phyloP scores from a whole-genome alignment of 1,139 yeast genomes.

The Blastobotrys malaysiensis region DNA sequence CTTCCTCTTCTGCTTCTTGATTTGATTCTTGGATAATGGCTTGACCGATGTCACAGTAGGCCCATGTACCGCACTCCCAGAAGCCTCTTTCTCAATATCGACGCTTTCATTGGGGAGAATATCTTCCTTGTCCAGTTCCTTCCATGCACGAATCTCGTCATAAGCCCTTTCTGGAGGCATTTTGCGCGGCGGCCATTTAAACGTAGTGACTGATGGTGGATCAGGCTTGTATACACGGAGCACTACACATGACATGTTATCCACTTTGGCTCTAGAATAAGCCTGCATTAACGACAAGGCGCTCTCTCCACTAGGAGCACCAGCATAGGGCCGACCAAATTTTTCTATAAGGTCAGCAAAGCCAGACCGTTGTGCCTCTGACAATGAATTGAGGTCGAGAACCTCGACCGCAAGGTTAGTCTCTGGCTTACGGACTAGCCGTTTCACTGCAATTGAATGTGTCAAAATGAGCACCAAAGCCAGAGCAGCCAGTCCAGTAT shows the following conservation, averaged over 20 bases:
- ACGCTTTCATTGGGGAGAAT: slow-evolving; percentile 12
- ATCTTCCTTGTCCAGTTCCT: slow-evolving; percentile 30
- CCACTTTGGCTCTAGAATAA: slow-evolving; percentile 31
- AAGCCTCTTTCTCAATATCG: slow-evolving; percentile 3
- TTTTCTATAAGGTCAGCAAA: slow-evolving; percentile 38
- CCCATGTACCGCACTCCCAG: not conserved
- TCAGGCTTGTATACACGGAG: slow-evolving; percentile 33
- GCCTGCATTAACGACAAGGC: slow-evolving; percentile 40
- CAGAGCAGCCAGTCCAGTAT: slow-evolving; percentile 26
- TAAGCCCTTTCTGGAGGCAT: slow-evolving; percentile 15
- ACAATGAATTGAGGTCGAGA: slow-evolving; percentile 32
- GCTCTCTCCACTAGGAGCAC: slow-evolving; percentile 36
- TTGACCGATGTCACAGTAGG: not conserved
- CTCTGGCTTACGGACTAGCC: slow-evolving; percentile 25
- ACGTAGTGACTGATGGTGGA: not conserved
- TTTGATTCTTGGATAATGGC: slow-evolving; percentile 36
- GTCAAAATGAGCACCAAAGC: slow-evolving; percentile 20
- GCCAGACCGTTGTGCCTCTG: slow-evolving; percentile 34
- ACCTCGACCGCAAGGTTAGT: slow-evolving; percentile 35
- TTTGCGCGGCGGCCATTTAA: slow-evolving; percentile 2
- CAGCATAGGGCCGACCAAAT: slow-evolving; percentile 34
- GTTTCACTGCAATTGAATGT: slow-evolving; percentile 21
- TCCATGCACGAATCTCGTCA: slow-evolving; percentile 35
- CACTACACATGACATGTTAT: slow-evolving; percentile 36
- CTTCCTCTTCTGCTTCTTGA: slow-evolving; percentile 35